Conservation (phyloP, 306 rosid genomes). For the Cyclanthera cordifolia region DNA sequence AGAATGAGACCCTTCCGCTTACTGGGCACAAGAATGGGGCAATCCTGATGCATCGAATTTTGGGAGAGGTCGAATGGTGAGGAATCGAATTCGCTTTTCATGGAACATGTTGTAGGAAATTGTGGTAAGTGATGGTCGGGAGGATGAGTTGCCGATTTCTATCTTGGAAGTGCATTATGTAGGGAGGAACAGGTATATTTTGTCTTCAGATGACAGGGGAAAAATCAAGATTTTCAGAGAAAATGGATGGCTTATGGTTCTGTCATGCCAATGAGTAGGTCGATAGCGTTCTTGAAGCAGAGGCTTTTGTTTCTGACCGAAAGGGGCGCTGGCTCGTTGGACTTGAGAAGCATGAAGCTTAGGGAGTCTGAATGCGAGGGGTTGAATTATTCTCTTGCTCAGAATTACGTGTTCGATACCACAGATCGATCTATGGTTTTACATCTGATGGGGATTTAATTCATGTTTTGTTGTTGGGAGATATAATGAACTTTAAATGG, state of each 20-base stretch:
- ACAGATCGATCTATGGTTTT: constrained; percentile 68
- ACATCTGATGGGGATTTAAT: constrained; percentile 74
- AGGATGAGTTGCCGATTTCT: constrained; percentile 27
- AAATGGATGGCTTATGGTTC: constrained; percentile 54
- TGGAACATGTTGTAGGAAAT: constrained; percentile 49
- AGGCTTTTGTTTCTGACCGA: constrained; percentile 81
- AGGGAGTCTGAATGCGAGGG: constrained; percentile 89
- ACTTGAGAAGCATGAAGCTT: constrained; percentile 74
- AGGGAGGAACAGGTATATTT: constrained; percentile 69
- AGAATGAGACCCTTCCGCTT: constrained; percentile 70
- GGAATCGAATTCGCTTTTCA: constrained; percentile 56
- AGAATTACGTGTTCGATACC: constrained; percentile 64
- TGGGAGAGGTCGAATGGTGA: constrained; percentile 78
- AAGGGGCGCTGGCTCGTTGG: constrained; percentile 82
- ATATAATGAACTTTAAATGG: constrained; percentile 78
- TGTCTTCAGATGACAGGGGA: constrained; percentile 53
- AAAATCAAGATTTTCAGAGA: constrained; percentile 60
- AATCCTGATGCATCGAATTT: constrained; percentile 48
- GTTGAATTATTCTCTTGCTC: constrained; percentile 58
- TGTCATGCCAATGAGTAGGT: constrained; percentile 41
- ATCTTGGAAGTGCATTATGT: constrained; percentile 73
- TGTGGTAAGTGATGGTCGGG: constrained; percentile 13
- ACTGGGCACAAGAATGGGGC: constrained; percentile 78
- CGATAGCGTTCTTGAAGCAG: constrained; percentile 81
- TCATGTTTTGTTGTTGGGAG: constrained; percentile 66